Conservation (phyloP, 306 rosid genomes). For the Aeschynomene evenia region DNA sequence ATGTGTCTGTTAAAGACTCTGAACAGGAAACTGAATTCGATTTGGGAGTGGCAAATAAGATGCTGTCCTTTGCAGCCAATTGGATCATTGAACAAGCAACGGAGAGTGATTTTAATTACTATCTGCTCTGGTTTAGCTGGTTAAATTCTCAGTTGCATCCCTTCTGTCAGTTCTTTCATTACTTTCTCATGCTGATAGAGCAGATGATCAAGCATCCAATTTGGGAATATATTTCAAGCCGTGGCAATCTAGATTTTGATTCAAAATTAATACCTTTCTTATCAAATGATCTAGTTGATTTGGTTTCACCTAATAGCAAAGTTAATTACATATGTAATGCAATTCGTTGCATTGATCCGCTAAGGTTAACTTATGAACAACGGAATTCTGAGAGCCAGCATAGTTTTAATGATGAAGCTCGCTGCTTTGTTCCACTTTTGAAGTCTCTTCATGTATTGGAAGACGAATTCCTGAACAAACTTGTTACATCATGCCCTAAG, state of each 20-base stretch:
- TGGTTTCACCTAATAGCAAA: conserved; percentile 37
- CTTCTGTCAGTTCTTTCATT: conserved; percentile 50
- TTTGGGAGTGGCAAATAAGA: conserved; percentile 44
- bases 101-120: conserved; percentile 60
- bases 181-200: conserved; percentile 39
- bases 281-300: conserved; percentile 53
- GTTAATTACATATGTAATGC: conserved; percentile 50
- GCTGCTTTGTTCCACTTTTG: conserved; percentile 41
- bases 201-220: conserved; percentile 61
- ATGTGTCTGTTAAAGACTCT: conserved; percentile 6
- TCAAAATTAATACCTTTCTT: conserved; percentile 55
- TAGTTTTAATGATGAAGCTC: conserved; percentile 28
- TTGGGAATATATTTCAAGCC: conserved; percentile 55
- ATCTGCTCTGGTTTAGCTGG: conserved; percentile 67
- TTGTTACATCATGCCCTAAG: conserved; percentile 45
- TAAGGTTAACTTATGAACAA: conserved; percentile 62
- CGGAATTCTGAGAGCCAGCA: conserved; percentile 47
- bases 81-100: conserved; percentile 86
- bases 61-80: conserved; percentile 73
- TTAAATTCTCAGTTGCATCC: conserved; percentile 55
- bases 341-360: conserved; percentile 48
- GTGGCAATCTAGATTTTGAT: conserved; percentile 38
- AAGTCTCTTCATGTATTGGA: conserved; percentile 60
- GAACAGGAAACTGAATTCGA: conserved; percentile 35
- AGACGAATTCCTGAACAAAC: conserved; percentile 54